Conservation (phyloP, 305 asterid genomes). For the Fraxinus nigra region DNA sequence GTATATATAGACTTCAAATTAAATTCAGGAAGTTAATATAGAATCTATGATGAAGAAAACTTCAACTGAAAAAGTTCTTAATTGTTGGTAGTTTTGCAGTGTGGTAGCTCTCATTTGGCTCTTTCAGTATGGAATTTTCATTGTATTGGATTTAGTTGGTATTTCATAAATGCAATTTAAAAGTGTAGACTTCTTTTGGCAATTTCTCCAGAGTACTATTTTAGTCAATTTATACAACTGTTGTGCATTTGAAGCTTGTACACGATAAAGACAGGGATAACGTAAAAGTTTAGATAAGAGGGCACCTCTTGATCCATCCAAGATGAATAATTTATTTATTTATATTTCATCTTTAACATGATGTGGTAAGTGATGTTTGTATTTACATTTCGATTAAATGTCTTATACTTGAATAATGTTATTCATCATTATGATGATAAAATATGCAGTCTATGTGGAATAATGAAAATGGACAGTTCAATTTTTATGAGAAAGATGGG, state of each 20-base stretch:
- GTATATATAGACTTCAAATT: conserved; percentile 10
- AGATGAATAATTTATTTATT: no score
- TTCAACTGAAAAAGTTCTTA: conserved; percentile 22
- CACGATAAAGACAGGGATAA: neutral
- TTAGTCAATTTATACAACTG: neutral
- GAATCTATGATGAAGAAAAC: conserved; percentile 30
- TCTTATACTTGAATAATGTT: neutral
- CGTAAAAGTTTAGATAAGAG: no score
- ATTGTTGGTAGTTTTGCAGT: conserved; percentile 36
- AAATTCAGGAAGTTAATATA: conserved; percentile 36
- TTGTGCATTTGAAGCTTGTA: neutral
- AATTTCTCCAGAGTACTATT: neutral
- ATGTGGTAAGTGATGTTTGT: neutral
- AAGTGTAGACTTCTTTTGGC: neutral
- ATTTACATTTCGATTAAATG: neutral
- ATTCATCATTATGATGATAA: no score
- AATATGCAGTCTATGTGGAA: no score
- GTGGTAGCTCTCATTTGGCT: conserved; percentile 39
- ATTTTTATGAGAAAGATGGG: no score
- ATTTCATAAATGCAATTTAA: conserved; percentile 4
- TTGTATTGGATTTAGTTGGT: conserved; percentile 29
- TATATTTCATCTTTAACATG: neutral
- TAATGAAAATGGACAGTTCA: no score
- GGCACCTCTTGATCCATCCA: neutral
- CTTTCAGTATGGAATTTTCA: conserved; percentile 23